Evolutionary conservation across 352 stramenopile genomes (phyloP).

Genomic region (Phytopythium ostracodes): DNA sequence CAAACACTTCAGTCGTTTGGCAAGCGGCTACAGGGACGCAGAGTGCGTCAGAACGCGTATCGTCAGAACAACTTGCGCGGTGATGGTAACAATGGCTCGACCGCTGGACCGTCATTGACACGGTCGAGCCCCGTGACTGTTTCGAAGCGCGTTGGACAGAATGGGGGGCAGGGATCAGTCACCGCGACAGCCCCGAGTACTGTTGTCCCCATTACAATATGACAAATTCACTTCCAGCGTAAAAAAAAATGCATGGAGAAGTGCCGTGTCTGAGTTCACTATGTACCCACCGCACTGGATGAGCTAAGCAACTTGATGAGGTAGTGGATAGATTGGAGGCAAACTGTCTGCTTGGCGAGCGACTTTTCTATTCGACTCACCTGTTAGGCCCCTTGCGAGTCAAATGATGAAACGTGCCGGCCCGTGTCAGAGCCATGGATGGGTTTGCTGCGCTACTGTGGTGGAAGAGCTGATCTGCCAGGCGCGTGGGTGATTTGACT

Average conservation of each 20-base stretch:
- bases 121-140: background rate
- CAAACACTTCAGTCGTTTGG: background rate
- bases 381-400: background rate
- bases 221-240: background rate
- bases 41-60: background rate
- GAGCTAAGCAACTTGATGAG: background rate
- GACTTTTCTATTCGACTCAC: background rate
- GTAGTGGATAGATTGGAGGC: background rate
- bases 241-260: background rate
- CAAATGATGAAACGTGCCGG: background rate
- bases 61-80: background rate
- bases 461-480: slow-evolving; percentile 6
- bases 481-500: background rate
- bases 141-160: background rate
- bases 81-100: too few species aligned
- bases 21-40: background rate
- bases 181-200: background rate
- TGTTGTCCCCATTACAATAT: background rate
- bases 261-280: background rate
- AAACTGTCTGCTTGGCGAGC: background rate
- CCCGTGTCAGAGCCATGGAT: background rate
- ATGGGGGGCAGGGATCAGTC: background rate
- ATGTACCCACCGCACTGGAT: background rate
- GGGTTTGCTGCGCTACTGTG: background rate
- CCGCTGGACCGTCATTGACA: background rate